These are phyloP conservation scores for Epichloe typhina DNA, from an alignment of 2,329 filamentous ascomycete species.

Conservation along the genomic window DNA sequence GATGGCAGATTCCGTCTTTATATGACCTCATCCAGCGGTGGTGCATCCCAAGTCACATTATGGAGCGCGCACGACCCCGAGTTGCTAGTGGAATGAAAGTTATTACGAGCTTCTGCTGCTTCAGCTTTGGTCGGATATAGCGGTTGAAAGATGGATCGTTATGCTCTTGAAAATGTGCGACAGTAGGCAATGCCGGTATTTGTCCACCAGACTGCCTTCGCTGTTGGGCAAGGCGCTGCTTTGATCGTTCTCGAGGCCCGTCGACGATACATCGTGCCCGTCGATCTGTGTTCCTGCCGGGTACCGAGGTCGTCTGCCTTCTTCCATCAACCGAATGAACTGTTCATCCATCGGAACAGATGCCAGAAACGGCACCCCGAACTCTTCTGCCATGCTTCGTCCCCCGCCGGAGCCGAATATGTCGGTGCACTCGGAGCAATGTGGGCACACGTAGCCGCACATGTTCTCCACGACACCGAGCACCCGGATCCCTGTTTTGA, in stretches of 20 bases:
- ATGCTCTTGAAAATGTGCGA: constrained; percentile 56
- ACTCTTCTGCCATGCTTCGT: constrained; percentile 76
- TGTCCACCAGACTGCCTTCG: constrained; percentile 44
- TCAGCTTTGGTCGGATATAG: constrained; percentile 1
- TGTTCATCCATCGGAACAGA: constrained; percentile 85
- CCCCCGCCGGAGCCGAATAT: constrained; percentile 97
- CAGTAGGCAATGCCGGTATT: constrained; percentile 61
- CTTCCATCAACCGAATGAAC: constrained; percentile 79
- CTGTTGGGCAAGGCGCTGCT: constrained; percentile 10
- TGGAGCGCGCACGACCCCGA: not conserved
- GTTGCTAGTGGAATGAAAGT: not conserved
- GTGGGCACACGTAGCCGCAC: constrained; percentile 76
- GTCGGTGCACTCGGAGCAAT: constrained; percentile 77
- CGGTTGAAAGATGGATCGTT: constrained; percentile 22
- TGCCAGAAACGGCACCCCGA: constrained; percentile 71
- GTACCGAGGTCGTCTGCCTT: constrained; percentile 50
- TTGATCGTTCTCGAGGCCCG: constrained; percentile 9
- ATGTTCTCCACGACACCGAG: constrained; percentile 95
- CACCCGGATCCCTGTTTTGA: constrained; percentile 65
- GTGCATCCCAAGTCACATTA: too few relatives aligned
- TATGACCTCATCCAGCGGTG: too few relatives aligned
- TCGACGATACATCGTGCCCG: constrained; percentile 35
- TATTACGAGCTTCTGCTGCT: not conserved
- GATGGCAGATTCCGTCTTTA: too few relatives aligned
- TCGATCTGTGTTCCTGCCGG: constrained; percentile 52